Evolutionary conservation across 1,139 yeast genomes (phyloP), one percentile per base, ranked within the genome.

Genomic region (Lodderomyces elongisporus): DNA sequence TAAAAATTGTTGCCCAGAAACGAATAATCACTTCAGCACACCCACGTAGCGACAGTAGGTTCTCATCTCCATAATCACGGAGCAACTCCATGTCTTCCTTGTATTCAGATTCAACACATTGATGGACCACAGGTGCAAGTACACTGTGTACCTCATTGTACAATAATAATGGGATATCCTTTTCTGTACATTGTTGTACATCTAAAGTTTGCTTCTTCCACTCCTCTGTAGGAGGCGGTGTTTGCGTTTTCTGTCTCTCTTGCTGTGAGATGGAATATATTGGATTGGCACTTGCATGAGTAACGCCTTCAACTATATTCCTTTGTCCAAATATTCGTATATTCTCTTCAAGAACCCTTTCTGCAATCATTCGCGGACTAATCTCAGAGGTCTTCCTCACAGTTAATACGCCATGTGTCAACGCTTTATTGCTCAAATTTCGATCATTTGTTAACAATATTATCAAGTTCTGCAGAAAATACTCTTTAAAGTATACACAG

Each of bases 371-470:
- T 8, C n/a, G 10, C 4, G 32, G 26, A 15, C 21, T 24, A 15
- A 29, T 21, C n/a, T 24, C 27, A 5, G 13, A 17, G 5, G 16
- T 6, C 14, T 21, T 20, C 14, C 20, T 29, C 4, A 29, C 27
- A 0, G 96, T 85, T 25, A 77, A 59, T 0, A 87, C 52, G 0
- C 67, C 79, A 47, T 85, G 79, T 2, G 79, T 56, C 34, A 88
- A 60, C 0, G 96, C 94, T 52, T 82, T 84, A 41, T 74, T 57
- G 52, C 96, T 85, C 14, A 89, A 62, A 51, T 88, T 88, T 45
- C 79, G 81, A 52, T 89, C 97, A 52, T 88, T 84, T 0, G 95
- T 81, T 34, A 87, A 48, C 21, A 85, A 55, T 4, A 87, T 71
- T 4, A 81, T 81, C 32, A 85, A 60, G 28, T 68, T 61, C 13